Base-by-base conservation (phyloP, 495 filamentous ascomycete species). In the Trichoderma erinaceum region DNA sequence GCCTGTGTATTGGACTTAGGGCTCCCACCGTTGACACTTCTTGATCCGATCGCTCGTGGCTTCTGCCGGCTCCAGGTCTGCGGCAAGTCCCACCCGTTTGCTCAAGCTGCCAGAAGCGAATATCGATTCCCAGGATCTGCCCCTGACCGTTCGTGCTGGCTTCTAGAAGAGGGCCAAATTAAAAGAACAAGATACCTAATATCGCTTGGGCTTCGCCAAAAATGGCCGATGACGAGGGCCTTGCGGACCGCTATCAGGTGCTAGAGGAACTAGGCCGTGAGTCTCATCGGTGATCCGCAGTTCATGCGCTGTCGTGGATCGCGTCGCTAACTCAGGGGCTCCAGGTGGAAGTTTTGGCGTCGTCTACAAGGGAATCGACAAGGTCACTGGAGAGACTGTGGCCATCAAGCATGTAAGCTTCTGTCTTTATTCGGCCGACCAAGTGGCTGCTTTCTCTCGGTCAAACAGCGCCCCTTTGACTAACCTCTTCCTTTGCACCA, bases 331-430 rank as follows among this genome's bases (percentile, higher is more conserved):
- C 43, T 13, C 29, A 44, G 43, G 58, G 15, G 18, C 12, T 67
- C 18, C 71, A 84, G 93, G 93, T 76, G 94, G 94, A 52, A 97
- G 94, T 78, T 97, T 99, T 78, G 95, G 95, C 65, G 88, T 90
- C 29, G 95, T 99, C 25, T 99, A 97, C 84, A 99, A 99, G 79
- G 95, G 88, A 32, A 91, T 96, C 75, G 92, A 96, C 73, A 88
- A 86, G 71, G 78, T 85, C 12, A 96, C 92, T 11, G 92, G 92
- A 52, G 91, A 97, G 72, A 88, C 92, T 50, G 93, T 97, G 65
- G 93, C 93, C 7, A 91, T 97, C 74, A 97, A 97, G 76, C 91
- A 92, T 83, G 91, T 92, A 81, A 73, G 87, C 77, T 29, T 29
- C 64, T 87, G 78, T 32, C 64, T 23, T 25, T n/a, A n/a, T 56